A percentile compares a stretch with the other conserved stretches of the same genome.
phyloP scores from a whole-genome alignment of 108 stramenopile species.

The Ochromonas danica region DNA sequence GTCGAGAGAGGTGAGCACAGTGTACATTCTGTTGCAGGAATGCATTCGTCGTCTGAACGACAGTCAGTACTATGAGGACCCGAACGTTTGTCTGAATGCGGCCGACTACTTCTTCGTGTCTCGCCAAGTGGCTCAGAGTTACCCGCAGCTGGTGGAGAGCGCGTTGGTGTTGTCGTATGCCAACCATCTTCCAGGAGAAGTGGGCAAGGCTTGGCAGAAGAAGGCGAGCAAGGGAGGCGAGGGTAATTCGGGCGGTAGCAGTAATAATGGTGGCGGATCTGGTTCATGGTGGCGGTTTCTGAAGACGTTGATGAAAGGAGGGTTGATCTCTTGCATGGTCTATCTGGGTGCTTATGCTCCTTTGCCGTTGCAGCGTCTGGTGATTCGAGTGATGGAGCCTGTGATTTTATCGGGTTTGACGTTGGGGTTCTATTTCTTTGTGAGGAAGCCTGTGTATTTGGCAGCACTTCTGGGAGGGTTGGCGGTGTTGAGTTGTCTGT shows the following conservation, averaged over 20 bases:
- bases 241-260: background rate
- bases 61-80: background rate
- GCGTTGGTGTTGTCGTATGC: background rate
- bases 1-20: background rate
- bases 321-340: background rate
- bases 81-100: background rate
- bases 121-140: background rate
- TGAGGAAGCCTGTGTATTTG: background rate
- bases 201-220: background rate
- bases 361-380: background rate
- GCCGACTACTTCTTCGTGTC: background rate
- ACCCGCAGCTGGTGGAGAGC: no score
- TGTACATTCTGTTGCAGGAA: no score
- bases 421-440: background rate
- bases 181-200: background rate
- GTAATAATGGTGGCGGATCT: background rate
- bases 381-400: constrained; percentile 5
- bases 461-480: background rate
- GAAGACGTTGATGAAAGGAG: background rate
- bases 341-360: constrained; percentile 1
- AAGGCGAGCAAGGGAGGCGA: background rate
- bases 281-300: background rate
- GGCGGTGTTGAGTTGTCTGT: background rate
- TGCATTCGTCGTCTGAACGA: no score
- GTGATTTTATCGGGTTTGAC: background rate